Percentiles rank a stretch among this genome's conserved stretches.
Evolutionary conservation across 1,284 basidiomycete genomes (phyloP).

Genomic region (Marasmius oreades): DNA sequence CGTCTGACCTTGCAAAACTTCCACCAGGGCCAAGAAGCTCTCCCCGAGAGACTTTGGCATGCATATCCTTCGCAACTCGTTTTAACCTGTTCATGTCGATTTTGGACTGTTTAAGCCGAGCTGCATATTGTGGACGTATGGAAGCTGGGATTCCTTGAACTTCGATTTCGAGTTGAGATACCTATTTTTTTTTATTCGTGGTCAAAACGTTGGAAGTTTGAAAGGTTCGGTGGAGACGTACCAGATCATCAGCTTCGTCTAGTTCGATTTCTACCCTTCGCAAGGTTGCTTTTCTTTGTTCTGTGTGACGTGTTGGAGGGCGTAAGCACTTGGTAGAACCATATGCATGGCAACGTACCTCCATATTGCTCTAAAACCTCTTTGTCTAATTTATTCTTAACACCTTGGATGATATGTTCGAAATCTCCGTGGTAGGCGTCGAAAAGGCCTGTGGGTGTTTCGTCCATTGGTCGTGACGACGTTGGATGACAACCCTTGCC

Average conservation of each 20-base stretch:
- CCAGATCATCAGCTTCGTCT: conserved; percentile 95
- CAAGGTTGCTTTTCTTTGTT: conserved; percentile 80
- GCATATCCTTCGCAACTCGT: conserved; percentile 66
- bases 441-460: conserved; percentile 64
- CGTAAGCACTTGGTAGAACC: background rate
- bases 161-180: conserved; percentile 95
- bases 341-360: too few species aligned
- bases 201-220: background rate
- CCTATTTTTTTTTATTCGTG: conserved; percentile 36
- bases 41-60: conserved; percentile 47
- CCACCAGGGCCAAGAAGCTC: conserved; percentile 45
- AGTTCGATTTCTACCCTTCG: conserved; percentile 86
- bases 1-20: conserved; percentile 51
- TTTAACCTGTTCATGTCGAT: conserved; percentile 70
- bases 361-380: conserved; percentile 51
- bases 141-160: conserved; percentile 89
- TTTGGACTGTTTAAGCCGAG: conserved; percentile 67
- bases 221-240: conserved; percentile 30
- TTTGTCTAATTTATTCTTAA: conserved; percentile 64
- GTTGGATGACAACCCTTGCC: too few species aligned
- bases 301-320: conserved; percentile 34
- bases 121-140: conserved; percentile 64
- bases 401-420: conserved; percentile 52
- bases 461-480: conserved; percentile 47
- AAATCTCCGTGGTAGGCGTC: conserved; percentile 75